Percentiles rank a stretch among this genome's conserved stretches.
Evolutionary conservation across 2,329 filamentous ascomycete genomes (phyloP).

Genomic region (Gremmenia infestans): DNA sequence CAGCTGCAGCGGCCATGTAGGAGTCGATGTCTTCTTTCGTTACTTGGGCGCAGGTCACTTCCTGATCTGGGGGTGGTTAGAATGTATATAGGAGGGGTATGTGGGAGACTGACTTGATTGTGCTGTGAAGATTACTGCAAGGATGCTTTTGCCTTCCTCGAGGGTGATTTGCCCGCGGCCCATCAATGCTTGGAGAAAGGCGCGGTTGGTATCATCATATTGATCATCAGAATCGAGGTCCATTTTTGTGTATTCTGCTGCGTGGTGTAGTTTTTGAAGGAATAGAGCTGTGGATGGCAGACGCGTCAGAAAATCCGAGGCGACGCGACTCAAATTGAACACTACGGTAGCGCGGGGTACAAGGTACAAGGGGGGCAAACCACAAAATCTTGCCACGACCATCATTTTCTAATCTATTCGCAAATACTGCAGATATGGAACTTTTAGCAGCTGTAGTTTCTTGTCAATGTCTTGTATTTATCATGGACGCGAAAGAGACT

Average conservation of each 20-base stretch:
- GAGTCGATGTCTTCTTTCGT: conserved; percentile 61
- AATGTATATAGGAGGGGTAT: neutral
- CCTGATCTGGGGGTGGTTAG: conserved; percentile 34
- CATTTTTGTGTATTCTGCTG: conserved; percentile 2
- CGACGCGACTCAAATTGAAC: neutral
- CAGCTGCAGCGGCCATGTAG: conserved; percentile 66
- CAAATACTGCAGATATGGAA: no score
- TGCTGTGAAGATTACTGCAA: conserved; percentile 69
- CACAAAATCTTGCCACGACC: no score
- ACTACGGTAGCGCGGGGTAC: neutral
- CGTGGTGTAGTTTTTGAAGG: neutral
- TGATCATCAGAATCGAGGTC: conserved; percentile 9
- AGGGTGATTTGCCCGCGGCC: conserved; percentile 73
- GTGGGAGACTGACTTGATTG: conserved; percentile 20
- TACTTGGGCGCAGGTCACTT: conserved; percentile 55
- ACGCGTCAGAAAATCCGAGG: neutral
- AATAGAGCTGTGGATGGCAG: neutral
- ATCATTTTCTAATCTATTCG: no score
- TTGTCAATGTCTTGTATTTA: no score
- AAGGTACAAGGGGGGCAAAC: neutral
- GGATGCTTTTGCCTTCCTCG: conserved; percentile 64
- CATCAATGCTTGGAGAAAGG: conserved; percentile 86
- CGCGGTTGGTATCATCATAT: conserved; percentile 62
- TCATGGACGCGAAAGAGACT: no score
- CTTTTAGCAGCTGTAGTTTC: no score